A percentile compares a stretch with the other conserved stretches of the same genome.
Conservation (phyloP, 192 early-diverging fungal genomes). For the Coemansia sp. region DNA sequence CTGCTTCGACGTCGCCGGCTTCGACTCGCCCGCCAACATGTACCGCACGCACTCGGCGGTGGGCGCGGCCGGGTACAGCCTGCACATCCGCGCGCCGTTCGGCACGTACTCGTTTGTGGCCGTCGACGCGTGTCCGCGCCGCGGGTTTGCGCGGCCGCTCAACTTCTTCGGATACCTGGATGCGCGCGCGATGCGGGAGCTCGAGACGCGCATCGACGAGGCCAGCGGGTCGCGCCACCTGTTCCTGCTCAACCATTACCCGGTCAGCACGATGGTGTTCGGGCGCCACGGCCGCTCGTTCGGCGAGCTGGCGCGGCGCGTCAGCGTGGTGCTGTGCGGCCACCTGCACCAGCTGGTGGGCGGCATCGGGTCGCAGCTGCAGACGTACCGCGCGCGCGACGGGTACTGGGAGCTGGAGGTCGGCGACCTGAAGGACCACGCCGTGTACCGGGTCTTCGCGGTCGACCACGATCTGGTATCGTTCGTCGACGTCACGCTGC, state of each 20-base stretch:
- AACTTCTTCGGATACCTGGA: conserved; percentile 91
- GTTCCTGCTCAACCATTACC: conserved; percentile 67
- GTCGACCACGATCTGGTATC: conserved; percentile 86
- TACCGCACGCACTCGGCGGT: conserved; percentile 60
- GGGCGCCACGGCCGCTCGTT: conserved; percentile 66
- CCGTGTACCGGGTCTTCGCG: conserved; percentile 78
- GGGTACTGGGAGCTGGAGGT: conserved; percentile 80
- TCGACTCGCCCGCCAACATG: conserved; percentile 61
- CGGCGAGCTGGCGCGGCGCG: conserved; percentile 57
- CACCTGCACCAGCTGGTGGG: conserved; percentile 77
- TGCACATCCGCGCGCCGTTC: conserved; percentile 63
- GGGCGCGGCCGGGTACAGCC: conserved; percentile 55
- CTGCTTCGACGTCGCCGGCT: conserved; percentile 77
- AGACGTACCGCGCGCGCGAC: conserved; percentile 66
- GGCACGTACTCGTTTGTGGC: conserved; percentile 85
- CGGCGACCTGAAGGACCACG: conserved; percentile 88
- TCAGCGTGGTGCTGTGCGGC: conserved; percentile 82
- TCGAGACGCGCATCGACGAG: conserved; percentile 58
- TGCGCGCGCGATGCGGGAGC: conserved; percentile 66
- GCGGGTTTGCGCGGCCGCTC: conserved; percentile 75
- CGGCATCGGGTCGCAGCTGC: conserved; percentile 58
- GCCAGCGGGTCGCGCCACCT: conserved; percentile 61
- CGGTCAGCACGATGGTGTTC: conserved; percentile 74
- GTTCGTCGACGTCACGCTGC: conserved; percentile 73
- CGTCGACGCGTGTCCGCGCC: conserved; percentile 74